Evolutionary conservation across 2,329 filamentous ascomycete genomes (phyloP).

Genomic region (Diaporthe capsici): DNA sequence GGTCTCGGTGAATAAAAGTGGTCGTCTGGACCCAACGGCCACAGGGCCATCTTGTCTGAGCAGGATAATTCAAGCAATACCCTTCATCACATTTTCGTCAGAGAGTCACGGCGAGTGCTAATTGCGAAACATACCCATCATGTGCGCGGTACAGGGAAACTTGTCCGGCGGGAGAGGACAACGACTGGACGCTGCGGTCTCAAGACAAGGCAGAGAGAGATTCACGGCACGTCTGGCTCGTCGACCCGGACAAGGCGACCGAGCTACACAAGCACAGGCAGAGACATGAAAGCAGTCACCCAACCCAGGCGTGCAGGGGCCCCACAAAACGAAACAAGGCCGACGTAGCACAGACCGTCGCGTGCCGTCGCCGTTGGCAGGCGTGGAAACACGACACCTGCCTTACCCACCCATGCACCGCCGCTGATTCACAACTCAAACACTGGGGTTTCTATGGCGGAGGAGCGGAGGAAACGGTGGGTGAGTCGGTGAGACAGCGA

Average conservation of each 20-base stretch:
- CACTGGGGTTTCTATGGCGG: not conserved
- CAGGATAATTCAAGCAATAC: conserved; percentile 25
- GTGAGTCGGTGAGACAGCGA: not conserved
- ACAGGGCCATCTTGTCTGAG: not conserved
- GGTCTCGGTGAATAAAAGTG: conserved; percentile 6
- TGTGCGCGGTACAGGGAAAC: not conserved
- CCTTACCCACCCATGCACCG: not conserved
- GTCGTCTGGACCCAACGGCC: not conserved
- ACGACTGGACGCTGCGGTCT: not conserved
- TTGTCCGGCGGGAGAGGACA: not conserved
- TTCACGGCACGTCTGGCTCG: not conserved
- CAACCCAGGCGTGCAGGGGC: not conserved
- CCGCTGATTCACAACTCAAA: not conserved
- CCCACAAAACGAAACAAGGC: not conserved
- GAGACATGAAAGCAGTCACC: conserved; percentile 6
- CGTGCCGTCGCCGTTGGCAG: conserved; percentile 26
- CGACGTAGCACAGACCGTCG: conserved; percentile 22
- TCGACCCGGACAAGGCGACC: conserved; percentile 29
- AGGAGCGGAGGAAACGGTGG: not conserved
- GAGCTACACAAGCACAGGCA: conserved; percentile 34
- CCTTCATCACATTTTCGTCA: not conserved
- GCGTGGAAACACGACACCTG: not conserved
- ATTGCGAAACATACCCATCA: not conserved
- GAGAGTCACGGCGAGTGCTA: not conserved
- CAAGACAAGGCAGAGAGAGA: conserved; percentile 1